Evolutionary conservation across 116 monocot genomes (phyloP), one percentile per base, ranked within the genome.

Genomic region (Thalassia testudinum): DNA sequence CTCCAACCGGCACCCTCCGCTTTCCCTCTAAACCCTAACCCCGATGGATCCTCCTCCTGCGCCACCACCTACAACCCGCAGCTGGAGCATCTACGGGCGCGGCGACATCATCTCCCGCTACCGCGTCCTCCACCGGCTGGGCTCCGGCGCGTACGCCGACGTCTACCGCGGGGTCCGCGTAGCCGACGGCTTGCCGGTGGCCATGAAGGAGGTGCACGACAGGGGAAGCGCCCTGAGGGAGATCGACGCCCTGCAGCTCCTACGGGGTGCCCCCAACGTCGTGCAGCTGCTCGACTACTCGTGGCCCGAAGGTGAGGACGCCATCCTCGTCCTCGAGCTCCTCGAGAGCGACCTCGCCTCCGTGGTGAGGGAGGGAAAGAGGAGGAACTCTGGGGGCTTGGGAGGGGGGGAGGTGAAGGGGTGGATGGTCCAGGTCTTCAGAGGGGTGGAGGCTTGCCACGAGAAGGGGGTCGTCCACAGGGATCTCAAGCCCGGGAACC

Each of bases 11-110:
- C n/a, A n/a, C n/a, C n/a, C n/a, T n/a, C n/a, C n/a, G n/a, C n/a
- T n/a, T n/a, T n/a, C n/a, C n/a, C n/a, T n/a, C n/a, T n/a, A n/a
- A n/a, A n/a, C n/a, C n/a, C n/a, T n/a, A 40, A 26, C 50, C 11
- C 1, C 16, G 50, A 60, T 60, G 60, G 60, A 60, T 24, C 21
- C 27, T 8, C 27, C 27, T 13, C 49, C 48, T 13, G 22, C 50
- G 27, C 52, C 60, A 24, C 26, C 53, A n/a, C 21, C 54, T 1
- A 40, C 59, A 0, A 45, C 61, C 44, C 68, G 76, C 19, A 89
- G 89, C 70, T 97, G 97, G 97, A 89, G 82, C 74, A 97, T 97
- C 69, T 63, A 97, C 68, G 89, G 82, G 37, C 85, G 97, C 1
- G 14, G 65, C 2, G 85, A 89, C 59, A 89, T 89, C 72, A 86